phyloP scores from a whole-genome alignment of 2,329 filamentous ascomycete species.

The Stagonosporopsis vannaccii region DNA sequence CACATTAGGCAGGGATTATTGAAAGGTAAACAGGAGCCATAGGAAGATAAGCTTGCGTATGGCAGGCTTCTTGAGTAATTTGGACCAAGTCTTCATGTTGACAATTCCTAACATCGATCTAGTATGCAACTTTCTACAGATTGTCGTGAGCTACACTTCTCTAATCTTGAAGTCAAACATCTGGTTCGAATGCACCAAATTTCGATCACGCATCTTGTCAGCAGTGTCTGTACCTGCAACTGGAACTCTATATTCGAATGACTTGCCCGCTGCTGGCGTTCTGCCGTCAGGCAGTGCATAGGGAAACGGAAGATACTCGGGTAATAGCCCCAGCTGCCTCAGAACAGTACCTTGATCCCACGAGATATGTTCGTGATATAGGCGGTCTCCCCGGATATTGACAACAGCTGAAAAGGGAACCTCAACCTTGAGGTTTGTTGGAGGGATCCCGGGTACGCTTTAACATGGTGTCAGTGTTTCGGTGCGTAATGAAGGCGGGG shows the following conservation, averaged over 20 bases:
- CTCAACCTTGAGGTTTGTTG: constrained; percentile 52
- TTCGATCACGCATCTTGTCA: constrained; percentile 57
- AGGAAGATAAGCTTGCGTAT: neutral
- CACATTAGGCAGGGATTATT: neutral
- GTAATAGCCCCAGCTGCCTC: constrained; percentile 66
- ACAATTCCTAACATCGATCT: too few relatives aligned
- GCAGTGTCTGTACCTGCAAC: constrained; percentile 63
- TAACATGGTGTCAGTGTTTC: neutral
- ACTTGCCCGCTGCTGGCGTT: constrained; percentile 46
- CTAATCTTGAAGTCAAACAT: constrained; percentile 6
- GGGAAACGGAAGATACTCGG: constrained; percentile 70
- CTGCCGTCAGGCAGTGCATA: constrained; percentile 25
- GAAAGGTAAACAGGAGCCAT: neutral
- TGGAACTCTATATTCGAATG: constrained; percentile 65
- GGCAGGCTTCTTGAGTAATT: too few relatives aligned
- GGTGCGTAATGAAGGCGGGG: neutral
- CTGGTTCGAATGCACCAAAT: constrained; percentile 57
- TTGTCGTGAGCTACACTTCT: neutral
- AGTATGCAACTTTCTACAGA: neutral
- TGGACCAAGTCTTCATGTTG: neutral
- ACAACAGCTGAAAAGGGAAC: constrained; percentile 70
- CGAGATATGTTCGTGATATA: constrained; percentile 72
- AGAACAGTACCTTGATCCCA: constrained; percentile 72
- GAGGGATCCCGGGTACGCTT: constrained; percentile 22
- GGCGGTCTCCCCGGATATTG: constrained; percentile 69